phyloP scores from a whole-genome alignment of 495 filamentous ascomycete species.

The Daldinia childiae region DNA sequence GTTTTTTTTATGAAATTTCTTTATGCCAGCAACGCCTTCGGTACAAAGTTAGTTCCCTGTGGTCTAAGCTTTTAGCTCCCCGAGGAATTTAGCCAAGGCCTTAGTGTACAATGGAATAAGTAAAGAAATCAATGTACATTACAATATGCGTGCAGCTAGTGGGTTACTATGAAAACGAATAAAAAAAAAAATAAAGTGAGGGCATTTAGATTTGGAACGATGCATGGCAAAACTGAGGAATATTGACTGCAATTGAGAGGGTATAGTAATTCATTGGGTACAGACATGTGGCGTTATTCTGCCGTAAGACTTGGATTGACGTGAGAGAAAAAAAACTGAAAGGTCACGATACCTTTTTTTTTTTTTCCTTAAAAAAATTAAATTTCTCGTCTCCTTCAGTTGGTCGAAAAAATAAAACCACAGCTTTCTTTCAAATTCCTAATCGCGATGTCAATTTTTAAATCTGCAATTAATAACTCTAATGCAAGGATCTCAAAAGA shows the following conservation, averaged over 20 bases:
- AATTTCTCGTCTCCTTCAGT: constrained; percentile 3
- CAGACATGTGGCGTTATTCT: constrained; percentile 20
- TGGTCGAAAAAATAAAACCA: constrained; percentile 3
- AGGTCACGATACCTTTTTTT: constrained; percentile 33
- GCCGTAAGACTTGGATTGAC: constrained; percentile 14
- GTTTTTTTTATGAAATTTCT: background rate
- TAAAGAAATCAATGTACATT: constrained; percentile 1
- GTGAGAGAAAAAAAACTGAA: constrained; percentile 7
- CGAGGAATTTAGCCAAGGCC: background rate
- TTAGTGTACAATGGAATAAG: background rate
- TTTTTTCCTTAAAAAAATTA: background rate
- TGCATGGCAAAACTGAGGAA: constrained; percentile 8
- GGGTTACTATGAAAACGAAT: background rate
- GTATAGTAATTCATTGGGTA: constrained; percentile 1
- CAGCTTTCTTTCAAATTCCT: constrained; percentile 1
- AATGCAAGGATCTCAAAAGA: constrained; percentile 22
- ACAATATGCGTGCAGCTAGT: background rate
- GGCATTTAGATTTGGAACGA: constrained; percentile 8
- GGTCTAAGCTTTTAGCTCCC: constrained; percentile 15
- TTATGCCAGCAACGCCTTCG: constrained; percentile 9
- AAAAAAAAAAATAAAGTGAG: background rate
- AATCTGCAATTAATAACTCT: constrained; percentile 5
- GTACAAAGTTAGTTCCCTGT: constrained; percentile 6
- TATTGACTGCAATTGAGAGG: background rate
- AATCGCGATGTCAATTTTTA: background rate